Percentiles rank a stretch among this genome's conserved stretches.
These are phyloP conservation scores for Zygosaccharomyces rouxii DNA, from an alignment of 805 yeast genomes.

Conservation along the genomic window DNA sequence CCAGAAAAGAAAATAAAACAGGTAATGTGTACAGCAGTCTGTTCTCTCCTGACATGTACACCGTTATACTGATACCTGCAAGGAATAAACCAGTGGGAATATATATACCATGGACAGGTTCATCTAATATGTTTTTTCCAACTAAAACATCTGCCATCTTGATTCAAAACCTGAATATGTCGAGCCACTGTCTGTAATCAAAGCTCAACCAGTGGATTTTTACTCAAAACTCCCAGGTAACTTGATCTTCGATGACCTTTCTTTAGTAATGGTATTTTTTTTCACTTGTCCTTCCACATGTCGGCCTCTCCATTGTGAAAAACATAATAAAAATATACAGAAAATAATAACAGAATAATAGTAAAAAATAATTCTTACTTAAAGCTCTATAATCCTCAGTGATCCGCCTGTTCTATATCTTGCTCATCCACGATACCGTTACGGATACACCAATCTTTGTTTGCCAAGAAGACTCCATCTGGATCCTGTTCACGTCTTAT, in stretches of 20 bases:
- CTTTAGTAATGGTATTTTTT: neutral
- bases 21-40: constrained; percentile 33
- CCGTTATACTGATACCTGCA: constrained; percentile 55
- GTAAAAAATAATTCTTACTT: neutral
- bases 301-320: neutral
- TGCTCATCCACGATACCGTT: constrained; percentile 59
- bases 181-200: neutral
- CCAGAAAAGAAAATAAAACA: constrained; percentile 39
- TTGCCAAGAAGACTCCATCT: constrained; percentile 70
- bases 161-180: neutral
- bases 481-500: constrained; percentile 75
- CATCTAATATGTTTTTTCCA: constrained; percentile 49
- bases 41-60: constrained; percentile 36
- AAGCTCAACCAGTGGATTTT: neutral
- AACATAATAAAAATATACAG: neutral
- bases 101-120: constrained; percentile 71
- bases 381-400: neutral
- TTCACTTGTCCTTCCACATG: neutral
- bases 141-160: constrained; percentile 23
- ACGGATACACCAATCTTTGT: constrained; percentile 72
- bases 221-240: neutral
- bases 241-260: neutral
- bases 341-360: neutral
- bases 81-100: constrained; percentile 62
- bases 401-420: constrained; percentile 3